Conservation (phyloP, 2,329 filamentous ascomycete species). For the Venturia nashicola region DNA sequence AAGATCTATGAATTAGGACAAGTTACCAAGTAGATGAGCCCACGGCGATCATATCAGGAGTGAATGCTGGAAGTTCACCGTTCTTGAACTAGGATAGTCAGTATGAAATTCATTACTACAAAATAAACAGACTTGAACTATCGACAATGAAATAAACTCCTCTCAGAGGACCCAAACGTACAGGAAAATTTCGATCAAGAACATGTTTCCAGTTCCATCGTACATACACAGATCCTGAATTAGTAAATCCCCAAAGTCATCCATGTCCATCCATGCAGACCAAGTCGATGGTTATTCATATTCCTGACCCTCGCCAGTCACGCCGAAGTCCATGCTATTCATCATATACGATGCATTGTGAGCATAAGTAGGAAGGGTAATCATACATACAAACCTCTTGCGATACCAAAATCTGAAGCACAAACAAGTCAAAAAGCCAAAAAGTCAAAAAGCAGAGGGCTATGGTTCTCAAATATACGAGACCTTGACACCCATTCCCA, state of each 20-base stretch:
- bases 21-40: too few relatives aligned
- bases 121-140: too few relatives aligned
- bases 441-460: not conserved
- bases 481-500: slow-evolving; percentile 95
- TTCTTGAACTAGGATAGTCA: too few relatives aligned
- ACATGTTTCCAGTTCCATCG: too few relatives aligned
- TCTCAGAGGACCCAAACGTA: too few relatives aligned
- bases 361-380: not conserved
- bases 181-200: too few relatives aligned
- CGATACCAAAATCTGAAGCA: not conserved
- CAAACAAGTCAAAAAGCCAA: not conserved
- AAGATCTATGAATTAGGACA: too few relatives aligned
- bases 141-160: too few relatives aligned
- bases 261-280: not conserved
- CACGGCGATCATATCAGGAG: too few relatives aligned
- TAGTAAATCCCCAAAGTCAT: not conserved
- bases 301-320: not conserved
- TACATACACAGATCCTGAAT: not conserved
- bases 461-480: slow-evolving; percentile 61
- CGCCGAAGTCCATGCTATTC: not conserved
- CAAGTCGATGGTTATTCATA: not conserved
- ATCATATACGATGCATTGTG: not conserved
- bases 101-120: too few relatives aligned
- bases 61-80: too few relatives aligned
- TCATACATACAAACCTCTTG: not conserved